These are phyloP conservation scores for Erysiphe pulchra DNA, from an alignment of 2,329 filamentous ascomycete species.

Conservation along the genomic window DNA sequence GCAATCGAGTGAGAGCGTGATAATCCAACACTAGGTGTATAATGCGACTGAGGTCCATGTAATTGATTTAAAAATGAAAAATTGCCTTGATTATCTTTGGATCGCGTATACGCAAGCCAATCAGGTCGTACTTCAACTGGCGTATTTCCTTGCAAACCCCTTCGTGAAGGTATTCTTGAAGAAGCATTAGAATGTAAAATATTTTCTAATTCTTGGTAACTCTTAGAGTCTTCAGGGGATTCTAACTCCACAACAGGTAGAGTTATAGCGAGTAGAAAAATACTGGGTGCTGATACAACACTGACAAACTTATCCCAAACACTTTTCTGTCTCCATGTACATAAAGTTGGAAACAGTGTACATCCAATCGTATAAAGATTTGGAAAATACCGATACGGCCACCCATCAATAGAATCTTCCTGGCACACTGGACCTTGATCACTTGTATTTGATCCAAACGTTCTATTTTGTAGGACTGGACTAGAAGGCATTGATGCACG, in stretches of 20 bases:
- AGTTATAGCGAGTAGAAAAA: conserved; percentile 73
- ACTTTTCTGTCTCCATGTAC: conserved; percentile 58
- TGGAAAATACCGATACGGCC: conserved; percentile 54
- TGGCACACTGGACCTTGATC: conserved; percentile 5
- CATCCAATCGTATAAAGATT: conserved; percentile 42
- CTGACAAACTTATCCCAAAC: conserved; percentile 66
- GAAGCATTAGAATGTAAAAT: neutral
- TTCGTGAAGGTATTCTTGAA: conserved; percentile 3
- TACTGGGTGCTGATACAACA: conserved; percentile 62
- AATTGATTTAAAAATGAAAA: neutral
- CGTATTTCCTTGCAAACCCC: conserved; percentile 8
- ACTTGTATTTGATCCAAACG: conserved; percentile 6
- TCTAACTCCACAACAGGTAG: conserved; percentile 67
- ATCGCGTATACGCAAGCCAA: conserved; percentile 31
- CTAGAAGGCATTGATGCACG: conserved; percentile 10
- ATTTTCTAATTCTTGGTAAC: neutral
- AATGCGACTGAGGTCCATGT: conserved; percentile 8
- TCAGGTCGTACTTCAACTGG: conserved; percentile 20
- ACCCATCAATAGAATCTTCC: conserved; percentile 35
- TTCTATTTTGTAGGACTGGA: conserved; percentile 10
- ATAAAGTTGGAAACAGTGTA: conserved; percentile 70
- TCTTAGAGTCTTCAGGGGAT: conserved; percentile 18
- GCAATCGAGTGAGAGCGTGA: conserved; percentile 8
- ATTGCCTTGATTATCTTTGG: conserved; percentile 13
- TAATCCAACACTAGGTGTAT: conserved; percentile 12